Conservation (phyloP, 1,284 basidiomycete genomes). For the Moesziomyces sp. region DNA sequence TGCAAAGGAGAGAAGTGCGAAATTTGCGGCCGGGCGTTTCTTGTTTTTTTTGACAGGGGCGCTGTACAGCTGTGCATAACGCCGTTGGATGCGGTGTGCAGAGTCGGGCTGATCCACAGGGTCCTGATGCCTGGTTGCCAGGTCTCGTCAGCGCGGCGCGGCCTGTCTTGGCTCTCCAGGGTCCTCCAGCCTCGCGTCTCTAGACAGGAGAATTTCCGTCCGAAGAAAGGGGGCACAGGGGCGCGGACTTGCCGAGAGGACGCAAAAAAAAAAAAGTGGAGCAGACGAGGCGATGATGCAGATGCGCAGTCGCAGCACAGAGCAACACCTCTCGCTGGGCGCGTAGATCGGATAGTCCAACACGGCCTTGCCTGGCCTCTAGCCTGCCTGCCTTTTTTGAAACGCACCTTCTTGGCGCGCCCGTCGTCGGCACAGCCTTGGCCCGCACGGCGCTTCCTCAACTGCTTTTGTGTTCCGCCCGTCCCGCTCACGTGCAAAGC, state of each 20-base stretch:
- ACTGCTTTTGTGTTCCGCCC: not conserved
- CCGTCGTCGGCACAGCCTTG: conserved; percentile 8
- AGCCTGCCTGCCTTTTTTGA: not conserved
- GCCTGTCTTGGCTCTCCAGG: not conserved
- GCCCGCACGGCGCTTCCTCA: not conserved
- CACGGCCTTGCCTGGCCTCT: not conserved
- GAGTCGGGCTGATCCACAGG: too few species aligned
- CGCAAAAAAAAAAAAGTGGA: too few species aligned
- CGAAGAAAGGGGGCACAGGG: too few species aligned
- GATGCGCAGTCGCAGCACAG: too few species aligned
- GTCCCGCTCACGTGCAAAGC: not conserved
- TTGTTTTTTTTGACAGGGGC: not conserved
- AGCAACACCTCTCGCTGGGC: too few species aligned
- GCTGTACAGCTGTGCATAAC: not conserved
- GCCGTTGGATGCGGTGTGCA: not conserved
- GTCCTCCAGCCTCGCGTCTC: not conserved
- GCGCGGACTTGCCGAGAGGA: too few species aligned
- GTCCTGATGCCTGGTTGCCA: not conserved
- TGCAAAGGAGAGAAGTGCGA: not conserved
- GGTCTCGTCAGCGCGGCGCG: not conserved
- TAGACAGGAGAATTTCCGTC: too few species aligned
- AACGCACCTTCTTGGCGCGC: too few species aligned
- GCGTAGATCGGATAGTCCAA: conserved; percentile 18
- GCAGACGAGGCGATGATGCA: too few species aligned
- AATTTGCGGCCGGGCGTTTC: not conserved